phyloP scores from a whole-genome alignment of 371 early-diverging fungal species.

The Mortierella sp. region DNA sequence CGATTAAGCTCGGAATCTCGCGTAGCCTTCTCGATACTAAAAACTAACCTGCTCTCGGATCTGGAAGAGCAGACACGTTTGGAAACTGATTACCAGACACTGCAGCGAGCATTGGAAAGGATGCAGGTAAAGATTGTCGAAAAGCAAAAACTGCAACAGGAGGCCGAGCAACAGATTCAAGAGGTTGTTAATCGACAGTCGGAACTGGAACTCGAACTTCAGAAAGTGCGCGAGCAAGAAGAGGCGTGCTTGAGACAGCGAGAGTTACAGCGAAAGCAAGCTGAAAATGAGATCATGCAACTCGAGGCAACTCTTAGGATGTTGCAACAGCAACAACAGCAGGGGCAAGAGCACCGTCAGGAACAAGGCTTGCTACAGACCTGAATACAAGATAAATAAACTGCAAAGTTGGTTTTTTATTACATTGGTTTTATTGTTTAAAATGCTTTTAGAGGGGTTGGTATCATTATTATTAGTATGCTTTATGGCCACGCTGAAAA shows the following conservation, averaged over 20 bases:
- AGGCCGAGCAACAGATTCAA: conserved; percentile 23
- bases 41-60: conserved; percentile 28
- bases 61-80: conserved; percentile 43
- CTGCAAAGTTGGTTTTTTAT: not conserved
- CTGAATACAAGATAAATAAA: conserved; percentile 2
- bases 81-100: conserved; percentile 27
- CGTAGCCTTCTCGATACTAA: conserved; percentile 44
- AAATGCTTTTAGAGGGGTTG: not conserved
- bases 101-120: conserved; percentile 20
- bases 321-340: conserved; percentile 9
- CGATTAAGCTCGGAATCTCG: conserved; percentile 42
- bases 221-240: conserved; percentile 23
- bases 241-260: conserved; percentile 16
- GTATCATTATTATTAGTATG: not conserved
- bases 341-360: not conserved
- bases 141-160: conserved; percentile 5
- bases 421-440: too few relatives aligned
- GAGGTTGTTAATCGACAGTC: conserved; percentile 16
- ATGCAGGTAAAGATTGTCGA: conserved; percentile 6
- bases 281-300: conserved; percentile 27
- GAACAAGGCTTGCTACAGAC: not conserved
- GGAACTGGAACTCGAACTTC: conserved; percentile 21
- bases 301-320: conserved; percentile 22
- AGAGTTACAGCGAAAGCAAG: conserved; percentile 27
- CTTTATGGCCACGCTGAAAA: too few relatives aligned